Percentiles rank a stretch among this genome's conserved stretches.
These are phyloP conservation scores for Lepidium sativum DNA, from an alignment of 345 rosid species.

Conservation along the genomic window DNA sequence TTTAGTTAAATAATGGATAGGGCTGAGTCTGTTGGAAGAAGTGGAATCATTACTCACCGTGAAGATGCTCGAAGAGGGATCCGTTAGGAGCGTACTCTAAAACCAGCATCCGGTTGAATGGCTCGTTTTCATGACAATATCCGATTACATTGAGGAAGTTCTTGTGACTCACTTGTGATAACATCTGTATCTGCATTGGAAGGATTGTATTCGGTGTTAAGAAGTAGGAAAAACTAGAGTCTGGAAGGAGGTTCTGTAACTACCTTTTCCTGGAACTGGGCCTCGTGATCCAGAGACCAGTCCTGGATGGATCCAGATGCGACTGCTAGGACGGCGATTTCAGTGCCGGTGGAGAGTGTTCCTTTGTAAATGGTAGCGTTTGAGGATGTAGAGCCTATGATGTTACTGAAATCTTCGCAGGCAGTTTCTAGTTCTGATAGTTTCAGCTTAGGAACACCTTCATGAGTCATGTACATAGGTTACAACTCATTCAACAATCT, in stretches of 20 bases:
- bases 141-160: slow-evolving; percentile 86
- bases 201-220: slow-evolving; percentile 3
- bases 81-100: slow-evolving; percentile 95
- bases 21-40: neutral
- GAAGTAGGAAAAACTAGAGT: neutral
- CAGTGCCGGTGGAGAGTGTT: slow-evolving; percentile 80
- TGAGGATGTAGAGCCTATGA: slow-evolving; percentile 55
- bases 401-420: slow-evolving; percentile 96
- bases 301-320: slow-evolving; percentile 41
- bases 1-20: neutral
- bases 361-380: slow-evolving; percentile 80
- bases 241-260: neutral
- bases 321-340: slow-evolving; percentile 68
- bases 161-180: slow-evolving; percentile 84
- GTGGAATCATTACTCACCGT: slow-evolving; percentile 40
- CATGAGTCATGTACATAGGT: neutral
- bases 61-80: slow-evolving; percentile 84
- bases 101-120: slow-evolving; percentile 90
- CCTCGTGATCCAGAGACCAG: slow-evolving; percentile 61
- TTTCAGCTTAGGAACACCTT: slow-evolving; percentile 73
- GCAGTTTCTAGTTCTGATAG: slow-evolving; percentile 84
- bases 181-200: slow-evolving; percentile 55
- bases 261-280: slow-evolving; percentile 79
- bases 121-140: slow-evolving; percentile 78
- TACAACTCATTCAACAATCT: neutral